Conservation (phyloP, 2,329 filamentous ascomycete species). For the Aureobasidium subglaciale region DNA sequence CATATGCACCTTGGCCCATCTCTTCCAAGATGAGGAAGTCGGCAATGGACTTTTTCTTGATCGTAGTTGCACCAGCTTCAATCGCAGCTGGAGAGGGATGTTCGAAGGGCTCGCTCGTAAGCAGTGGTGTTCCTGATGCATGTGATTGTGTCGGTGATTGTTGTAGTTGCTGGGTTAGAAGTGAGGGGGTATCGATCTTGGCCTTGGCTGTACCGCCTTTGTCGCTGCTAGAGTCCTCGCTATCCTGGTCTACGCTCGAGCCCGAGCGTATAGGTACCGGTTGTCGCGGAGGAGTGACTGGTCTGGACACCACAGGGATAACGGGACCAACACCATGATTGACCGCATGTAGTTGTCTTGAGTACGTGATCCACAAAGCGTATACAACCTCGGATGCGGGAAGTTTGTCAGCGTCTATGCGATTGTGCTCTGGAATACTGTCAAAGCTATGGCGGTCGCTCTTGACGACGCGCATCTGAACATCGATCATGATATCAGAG, state of each 20-base stretch:
- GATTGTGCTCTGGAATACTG: constrained; percentile 54
- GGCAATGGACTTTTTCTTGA: constrained; percentile 70
- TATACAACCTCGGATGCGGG: constrained; percentile 73
- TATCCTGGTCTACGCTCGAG: constrained; percentile 29
- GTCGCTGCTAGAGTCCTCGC: constrained; percentile 14
- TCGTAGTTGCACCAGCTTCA: constrained; percentile 24
- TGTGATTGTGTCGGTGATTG: constrained; percentile 32
- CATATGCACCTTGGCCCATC: constrained; percentile 97
- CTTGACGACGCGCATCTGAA: constrained; percentile 93
- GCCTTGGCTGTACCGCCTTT: neutral
- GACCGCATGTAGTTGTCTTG: constrained; percentile 77
- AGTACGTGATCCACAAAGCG: constrained; percentile 96
- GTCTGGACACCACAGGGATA: constrained; percentile 55
- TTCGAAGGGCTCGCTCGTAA: constrained; percentile 30
- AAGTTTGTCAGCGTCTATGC: constrained; percentile 36
- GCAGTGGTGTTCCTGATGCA: constrained; percentile 41
- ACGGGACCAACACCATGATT: constrained; percentile 54
- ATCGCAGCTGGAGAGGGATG: constrained; percentile 31
- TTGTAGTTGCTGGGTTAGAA: neutral
- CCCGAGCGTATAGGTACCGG: constrained; percentile 64
- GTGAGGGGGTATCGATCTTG: constrained; percentile 1
- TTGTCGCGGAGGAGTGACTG: constrained; percentile 67
- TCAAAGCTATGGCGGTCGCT: constrained; percentile 64
- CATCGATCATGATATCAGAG: constrained; percentile 83
- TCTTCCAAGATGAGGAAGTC: constrained; percentile 93